Evolutionary conservation across 345 rosid genomes (phyloP).

Genomic region (Firmiana major): DNA sequence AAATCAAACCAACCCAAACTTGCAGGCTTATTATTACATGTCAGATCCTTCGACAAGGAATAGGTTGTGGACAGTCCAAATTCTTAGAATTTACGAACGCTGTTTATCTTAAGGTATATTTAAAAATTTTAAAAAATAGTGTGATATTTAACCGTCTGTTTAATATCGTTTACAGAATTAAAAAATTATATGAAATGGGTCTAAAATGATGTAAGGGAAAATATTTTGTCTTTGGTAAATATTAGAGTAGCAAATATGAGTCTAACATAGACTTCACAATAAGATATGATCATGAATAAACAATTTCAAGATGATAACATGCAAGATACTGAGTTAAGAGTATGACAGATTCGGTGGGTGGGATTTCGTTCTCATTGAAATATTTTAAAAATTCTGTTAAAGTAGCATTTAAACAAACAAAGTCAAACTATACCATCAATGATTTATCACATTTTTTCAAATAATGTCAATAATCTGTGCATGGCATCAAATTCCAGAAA

Average conservation of each 20-base stretch:
- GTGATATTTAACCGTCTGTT: too few species aligned
- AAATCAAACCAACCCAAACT: neutral
- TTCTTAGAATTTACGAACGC: too few species aligned
- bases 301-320: neutral
- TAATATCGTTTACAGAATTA: too few species aligned
- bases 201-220: too few species aligned
- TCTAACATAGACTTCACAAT: neutral
- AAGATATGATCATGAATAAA: neutral
- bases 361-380: conserved; percentile 18
- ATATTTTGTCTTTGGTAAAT: neutral
- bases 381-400: neutral
- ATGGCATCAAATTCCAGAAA: neutral
- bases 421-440: neutral
- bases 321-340: neutral
- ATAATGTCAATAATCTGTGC: too few species aligned
- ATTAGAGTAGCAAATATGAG: neutral
- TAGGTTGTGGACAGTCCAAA: too few species aligned
- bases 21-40: too few species aligned
- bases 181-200: too few species aligned
- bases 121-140: too few species aligned
- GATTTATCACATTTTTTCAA: neutral
- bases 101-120: too few species aligned
- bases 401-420: neutral
- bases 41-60: too few species aligned
- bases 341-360: conserved; percentile 20